Percentiles rank a stretch among this genome's conserved stretches.
phyloP scores from a whole-genome alignment of 805 yeast genomes.

The Candida caryicola region DNA sequence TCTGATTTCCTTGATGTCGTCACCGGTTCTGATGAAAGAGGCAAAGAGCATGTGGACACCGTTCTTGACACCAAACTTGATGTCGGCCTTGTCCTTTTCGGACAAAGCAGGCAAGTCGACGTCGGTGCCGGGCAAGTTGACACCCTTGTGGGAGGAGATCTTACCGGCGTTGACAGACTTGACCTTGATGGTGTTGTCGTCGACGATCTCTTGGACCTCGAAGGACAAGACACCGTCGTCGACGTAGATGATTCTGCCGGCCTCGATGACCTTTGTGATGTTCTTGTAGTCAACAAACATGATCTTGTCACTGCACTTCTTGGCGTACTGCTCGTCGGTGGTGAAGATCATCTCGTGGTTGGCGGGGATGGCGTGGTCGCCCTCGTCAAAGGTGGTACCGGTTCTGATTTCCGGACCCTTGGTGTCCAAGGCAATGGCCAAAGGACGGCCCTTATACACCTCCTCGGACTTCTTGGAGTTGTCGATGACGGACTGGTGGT shows the following conservation, averaged over 20 bases:
- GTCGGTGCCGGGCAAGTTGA: conserved; percentile 97
- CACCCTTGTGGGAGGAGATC: conserved; percentile 98
- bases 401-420: conserved; percentile 99
- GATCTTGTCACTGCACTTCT: conserved; percentile 67
- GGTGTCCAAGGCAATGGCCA: conserved; percentile 97
- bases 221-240: conserved; percentile 98
- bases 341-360: conserved; percentile 91
- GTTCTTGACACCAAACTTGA: conserved; percentile 94
- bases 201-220: conserved; percentile 81
- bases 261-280: conserved; percentile 88
- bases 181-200: conserved; percentile 80
- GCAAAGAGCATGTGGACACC: conserved; percentile 98
- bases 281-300: conserved; percentile 94
- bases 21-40: conserved; percentile 93
- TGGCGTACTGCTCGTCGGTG: conserved; percentile 79
- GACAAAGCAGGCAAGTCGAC: conserved; percentile 97
- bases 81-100: conserved; percentile 92
- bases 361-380: conserved; percentile 79
- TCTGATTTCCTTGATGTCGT: conserved; percentile 88
- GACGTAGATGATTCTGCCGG: conserved; percentile 87
- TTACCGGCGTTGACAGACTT: conserved; percentile 90
- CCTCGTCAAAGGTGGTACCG: conserved; percentile 80
- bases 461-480: conserved; percentile 93
- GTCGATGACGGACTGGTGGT: conserved; percentile 96
- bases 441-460: conserved; percentile 89